A percentile compares a stretch with the other conserved stretches of the same genome.
Evolutionary conservation across 352 stramenopile genomes (phyloP).

Genomic region (Phytophthora palmivora): DNA sequence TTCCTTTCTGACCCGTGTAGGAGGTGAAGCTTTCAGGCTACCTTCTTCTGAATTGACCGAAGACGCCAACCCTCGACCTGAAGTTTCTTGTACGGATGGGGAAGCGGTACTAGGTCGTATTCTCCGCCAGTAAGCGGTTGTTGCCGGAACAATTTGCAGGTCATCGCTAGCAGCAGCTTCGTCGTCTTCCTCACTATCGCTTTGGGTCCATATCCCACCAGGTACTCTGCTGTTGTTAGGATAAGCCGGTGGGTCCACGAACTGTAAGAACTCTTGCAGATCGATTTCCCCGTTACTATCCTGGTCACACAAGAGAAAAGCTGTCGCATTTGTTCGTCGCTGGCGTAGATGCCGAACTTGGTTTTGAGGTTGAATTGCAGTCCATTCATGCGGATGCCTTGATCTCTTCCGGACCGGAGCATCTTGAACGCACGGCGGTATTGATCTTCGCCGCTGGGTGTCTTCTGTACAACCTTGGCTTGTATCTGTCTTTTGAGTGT

Average conservation of each 20-base stretch:
- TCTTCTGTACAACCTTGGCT: constrained; percentile 81
- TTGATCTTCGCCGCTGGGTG: constrained; percentile 76
- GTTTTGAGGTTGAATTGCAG: constrained; percentile 81
- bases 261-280: constrained; percentile 78
- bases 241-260: constrained; percentile 71
- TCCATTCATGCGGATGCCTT: constrained; percentile 74
- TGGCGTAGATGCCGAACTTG: constrained; percentile 83
- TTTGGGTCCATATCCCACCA: constrained; percentile 62
- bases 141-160: neutral
- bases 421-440: constrained; percentile 85
- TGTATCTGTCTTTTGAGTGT: constrained; percentile 78
- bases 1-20: constrained; percentile 49
- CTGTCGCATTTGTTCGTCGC: constrained; percentile 72
- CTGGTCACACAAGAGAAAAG: constrained; percentile 71
- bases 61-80: constrained; percentile 6
- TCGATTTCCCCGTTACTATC: constrained; percentile 80
- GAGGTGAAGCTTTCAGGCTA: neutral
- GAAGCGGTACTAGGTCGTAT: constrained; percentile 4
- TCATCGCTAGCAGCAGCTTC: constrained; percentile 28
- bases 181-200: constrained; percentile 29
- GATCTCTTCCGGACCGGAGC: constrained; percentile 68
- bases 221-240: constrained; percentile 61
- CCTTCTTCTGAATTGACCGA: constrained; percentile 16
- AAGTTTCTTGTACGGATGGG: constrained; percentile 3
- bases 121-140: neutral